Evolutionary conservation across 164 flowering plant species (phyloP).

Genomic region (Dillenia suffruticosa): DNA sequence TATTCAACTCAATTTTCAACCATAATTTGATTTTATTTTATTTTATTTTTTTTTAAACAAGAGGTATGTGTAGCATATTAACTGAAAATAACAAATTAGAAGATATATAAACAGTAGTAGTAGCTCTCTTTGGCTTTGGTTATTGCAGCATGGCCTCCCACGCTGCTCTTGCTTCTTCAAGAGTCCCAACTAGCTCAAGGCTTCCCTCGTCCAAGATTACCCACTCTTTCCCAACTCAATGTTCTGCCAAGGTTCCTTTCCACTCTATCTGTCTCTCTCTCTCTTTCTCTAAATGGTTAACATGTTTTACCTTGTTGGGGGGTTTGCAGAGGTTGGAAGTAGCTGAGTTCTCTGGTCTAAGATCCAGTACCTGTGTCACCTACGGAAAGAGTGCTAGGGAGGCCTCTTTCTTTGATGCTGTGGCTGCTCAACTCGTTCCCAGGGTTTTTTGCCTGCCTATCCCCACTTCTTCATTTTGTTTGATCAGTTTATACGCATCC

Average conservation of each 20-base stretch:
- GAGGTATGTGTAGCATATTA: background rate
- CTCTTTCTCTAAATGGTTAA: background rate
- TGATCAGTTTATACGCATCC: too few species aligned
- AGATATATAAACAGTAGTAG: slow-evolving; percentile 13
- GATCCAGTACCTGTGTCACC: slow-evolving; percentile 48
- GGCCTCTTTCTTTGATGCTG: slow-evolving; percentile 63
- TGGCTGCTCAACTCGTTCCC: slow-evolving; percentile 67
- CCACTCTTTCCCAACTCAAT: slow-evolving; percentile 56
- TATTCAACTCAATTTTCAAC: slow-evolving; percentile 19
- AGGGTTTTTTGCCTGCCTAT: slow-evolving; percentile 34
- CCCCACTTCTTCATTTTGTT: too few species aligned
- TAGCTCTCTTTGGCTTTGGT: slow-evolving; percentile 17
- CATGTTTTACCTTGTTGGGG: background rate
- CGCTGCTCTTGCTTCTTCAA: slow-evolving; percentile 89
- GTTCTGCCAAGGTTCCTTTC: slow-evolving; percentile 55
- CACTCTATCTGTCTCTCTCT: background rate
- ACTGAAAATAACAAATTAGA: background rate
- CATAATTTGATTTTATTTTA: slow-evolving; percentile 19
- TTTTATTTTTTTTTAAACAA: background rate
- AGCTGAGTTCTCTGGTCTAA: slow-evolving; percentile 72
- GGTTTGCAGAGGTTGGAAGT: slow-evolving; percentile 59
- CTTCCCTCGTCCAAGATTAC: slow-evolving; percentile 47
- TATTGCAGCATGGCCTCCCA: slow-evolving; percentile 82
- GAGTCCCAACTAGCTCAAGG: slow-evolving; percentile 62
- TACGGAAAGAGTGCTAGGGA: slow-evolving; percentile 46